phyloP scores from a whole-genome alignment of 192 early-diverging fungal species.

The Umbelopsis sp. region DNA sequence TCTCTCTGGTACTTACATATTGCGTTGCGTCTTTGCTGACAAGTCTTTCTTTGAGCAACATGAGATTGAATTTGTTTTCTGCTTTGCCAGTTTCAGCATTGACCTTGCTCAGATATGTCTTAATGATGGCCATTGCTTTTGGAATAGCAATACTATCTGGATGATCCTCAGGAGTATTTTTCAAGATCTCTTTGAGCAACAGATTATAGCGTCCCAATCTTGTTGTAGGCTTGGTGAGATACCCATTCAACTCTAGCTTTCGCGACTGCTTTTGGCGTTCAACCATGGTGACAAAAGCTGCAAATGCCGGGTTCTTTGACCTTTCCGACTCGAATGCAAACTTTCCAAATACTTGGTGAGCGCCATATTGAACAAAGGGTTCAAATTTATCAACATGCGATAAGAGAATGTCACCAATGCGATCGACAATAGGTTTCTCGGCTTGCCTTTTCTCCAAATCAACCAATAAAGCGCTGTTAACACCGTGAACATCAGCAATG shows the following conservation, averaged over 20 bases:
- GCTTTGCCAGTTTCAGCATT: slow-evolving; percentile 87
- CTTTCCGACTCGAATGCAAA: slow-evolving; percentile 84
- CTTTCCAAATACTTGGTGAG: slow-evolving; percentile 81
- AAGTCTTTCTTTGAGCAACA: slow-evolving; percentile 71
- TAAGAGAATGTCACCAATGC: slow-evolving; percentile 76
- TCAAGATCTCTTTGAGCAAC: slow-evolving; percentile 77
- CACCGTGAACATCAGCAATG: slow-evolving; percentile 60
- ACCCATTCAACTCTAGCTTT: slow-evolving; percentile 81
- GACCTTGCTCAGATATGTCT: slow-evolving; percentile 77
- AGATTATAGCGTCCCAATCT: slow-evolving; percentile 86
- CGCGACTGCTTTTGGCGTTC: slow-evolving; percentile 75
- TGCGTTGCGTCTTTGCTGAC: slow-evolving; percentile 50
- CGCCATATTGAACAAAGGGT: slow-evolving; percentile 85
- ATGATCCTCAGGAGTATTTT: slow-evolving; percentile 76
- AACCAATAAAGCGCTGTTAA: slow-evolving; percentile 56
- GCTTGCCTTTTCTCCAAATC: slow-evolving; percentile 59
- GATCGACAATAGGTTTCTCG: slow-evolving; percentile 60
- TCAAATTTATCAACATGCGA: slow-evolving; percentile 60
- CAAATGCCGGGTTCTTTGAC: slow-evolving; percentile 62
- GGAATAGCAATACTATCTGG: slow-evolving; percentile 78
- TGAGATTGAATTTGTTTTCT: slow-evolving; percentile 83
- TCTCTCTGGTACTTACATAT: slow-evolving; percentile 3
- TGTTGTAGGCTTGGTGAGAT: slow-evolving; percentile 88
- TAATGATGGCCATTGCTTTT: slow-evolving; percentile 69
- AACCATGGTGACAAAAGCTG: slow-evolving; percentile 79